Conservation (phyloP, 768 basidiomycete species). For the Rhizopogon vulgaris region DNA sequence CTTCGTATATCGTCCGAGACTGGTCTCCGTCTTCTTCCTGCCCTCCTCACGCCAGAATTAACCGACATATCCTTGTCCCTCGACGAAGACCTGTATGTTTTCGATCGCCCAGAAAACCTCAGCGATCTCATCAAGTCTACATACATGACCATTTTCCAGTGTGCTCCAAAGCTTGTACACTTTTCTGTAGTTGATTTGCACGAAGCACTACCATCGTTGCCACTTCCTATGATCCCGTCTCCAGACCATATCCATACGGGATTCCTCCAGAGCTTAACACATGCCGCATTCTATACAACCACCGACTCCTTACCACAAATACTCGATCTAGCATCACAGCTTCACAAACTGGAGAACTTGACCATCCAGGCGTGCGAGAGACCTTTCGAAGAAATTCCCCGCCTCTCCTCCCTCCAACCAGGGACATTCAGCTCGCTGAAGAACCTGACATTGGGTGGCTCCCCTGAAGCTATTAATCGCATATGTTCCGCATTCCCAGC, state of each 20-base stretch:
- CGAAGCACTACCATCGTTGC: background rate
- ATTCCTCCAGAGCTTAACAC: background rate
- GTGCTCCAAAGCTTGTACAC: background rate
- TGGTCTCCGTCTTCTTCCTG: background rate
- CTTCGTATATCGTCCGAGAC: background rate
- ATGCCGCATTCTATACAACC: background rate
- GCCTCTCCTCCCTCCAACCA: background rate
- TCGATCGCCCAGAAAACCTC: background rate
- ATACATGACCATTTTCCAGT: background rate
- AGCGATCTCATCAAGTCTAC: background rate
- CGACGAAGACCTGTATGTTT: background rate
- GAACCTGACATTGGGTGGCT: background rate
- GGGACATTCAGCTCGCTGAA: background rate
- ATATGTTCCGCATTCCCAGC: background rate
- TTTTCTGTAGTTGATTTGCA: background rate
- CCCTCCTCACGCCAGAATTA: background rate
- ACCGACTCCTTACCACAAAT: background rate
- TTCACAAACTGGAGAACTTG: background rate
- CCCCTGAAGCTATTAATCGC: background rate
- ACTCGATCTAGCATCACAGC: background rate
- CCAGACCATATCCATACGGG: background rate
- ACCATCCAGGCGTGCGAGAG: background rate
- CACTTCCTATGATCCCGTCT: background rate
- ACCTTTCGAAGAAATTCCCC: background rate
- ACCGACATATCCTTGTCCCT: background rate